Percentiles rank a stretch among this genome's conserved stretches.
phyloP scores from a whole-genome alignment of 495 filamentous ascomycete species.

The Podospora fimiseda region DNA sequence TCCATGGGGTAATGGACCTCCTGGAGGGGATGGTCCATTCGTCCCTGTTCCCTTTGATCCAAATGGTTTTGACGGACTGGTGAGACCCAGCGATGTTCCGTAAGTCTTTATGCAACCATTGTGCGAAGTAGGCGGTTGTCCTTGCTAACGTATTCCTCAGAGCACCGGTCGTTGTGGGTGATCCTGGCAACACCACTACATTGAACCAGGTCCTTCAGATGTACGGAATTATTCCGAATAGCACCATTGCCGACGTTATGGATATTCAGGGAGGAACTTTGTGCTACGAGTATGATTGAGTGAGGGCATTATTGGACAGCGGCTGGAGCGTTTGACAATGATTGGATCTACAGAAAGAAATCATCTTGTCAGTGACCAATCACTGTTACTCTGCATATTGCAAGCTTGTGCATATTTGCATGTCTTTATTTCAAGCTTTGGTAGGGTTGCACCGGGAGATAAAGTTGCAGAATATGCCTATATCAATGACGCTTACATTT shows the following conservation, averaged over 20 bases:
- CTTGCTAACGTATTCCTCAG: conserved; percentile 1
- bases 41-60: not conserved
- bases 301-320: no score
- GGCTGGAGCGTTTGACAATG: no score
- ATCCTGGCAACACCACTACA: conserved; percentile 13
- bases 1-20: not conserved
- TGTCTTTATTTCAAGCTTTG: no score
- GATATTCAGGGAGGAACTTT: conserved; percentile 8
- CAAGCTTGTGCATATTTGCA: no score
- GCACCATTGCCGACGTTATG: conserved; percentile 16
- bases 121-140: not conserved
- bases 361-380: no score
- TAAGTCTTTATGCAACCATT: not conserved
- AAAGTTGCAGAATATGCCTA: no score
- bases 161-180: conserved; percentile 8
- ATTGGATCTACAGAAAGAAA: no score
- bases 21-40: not conserved
- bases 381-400: no score
- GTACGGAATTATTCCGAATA: conserved; percentile 9
- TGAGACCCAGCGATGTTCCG: not conserved
- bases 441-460: no score
- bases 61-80: not conserved
- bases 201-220: conserved; percentile 15
- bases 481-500: no score
- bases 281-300: conserved; percentile 18